Percentiles rank a stretch among this genome's conserved stretches.
These are phyloP conservation scores for Talaromyces islandicus DNA, from an alignment of 2,329 filamentous ascomycete species.

Conservation along the genomic window DNA sequence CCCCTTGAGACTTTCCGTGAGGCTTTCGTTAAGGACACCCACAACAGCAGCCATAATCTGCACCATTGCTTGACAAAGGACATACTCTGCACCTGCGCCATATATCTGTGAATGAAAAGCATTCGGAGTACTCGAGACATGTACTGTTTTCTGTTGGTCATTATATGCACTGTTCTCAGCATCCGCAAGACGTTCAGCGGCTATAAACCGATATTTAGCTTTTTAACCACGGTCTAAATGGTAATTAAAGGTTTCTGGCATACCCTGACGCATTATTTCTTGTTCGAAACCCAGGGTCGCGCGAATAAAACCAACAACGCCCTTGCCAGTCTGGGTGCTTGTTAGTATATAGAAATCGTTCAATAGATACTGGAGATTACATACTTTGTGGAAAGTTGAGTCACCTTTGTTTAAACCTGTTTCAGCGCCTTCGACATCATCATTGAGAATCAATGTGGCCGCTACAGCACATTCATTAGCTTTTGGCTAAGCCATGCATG, in stretches of 20 bases:
- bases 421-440: conserved; percentile 83
- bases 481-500: not conserved
- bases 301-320: conserved; percentile 76
- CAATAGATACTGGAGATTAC: conserved; percentile 9
- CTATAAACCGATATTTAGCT: conserved; percentile 35
- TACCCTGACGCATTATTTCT: conserved; percentile 73
- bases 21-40: conserved; percentile 81
- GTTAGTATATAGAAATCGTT: not conserved
- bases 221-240: not conserved
- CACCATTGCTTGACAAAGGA: conserved; percentile 74
- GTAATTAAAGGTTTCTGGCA: conserved; percentile 12
- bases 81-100: conserved; percentile 77
- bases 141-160: conserved; percentile 70
- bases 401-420: conserved; percentile 62
- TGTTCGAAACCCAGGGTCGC: conserved; percentile 89
- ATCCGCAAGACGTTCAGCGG: conserved; percentile 63
- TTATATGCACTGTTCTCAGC: conserved; percentile 72
- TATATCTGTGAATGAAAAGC: conserved; percentile 61
- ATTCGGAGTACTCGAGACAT: conserved; percentile 48
- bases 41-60: conserved; percentile 88
- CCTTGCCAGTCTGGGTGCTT: conserved; percentile 59
- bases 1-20: conserved; percentile 83
- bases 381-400: conserved; percentile 78
- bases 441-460: conserved; percentile 72
- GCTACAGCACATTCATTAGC: conserved; percentile 36